Conservation (phyloP, 805 yeast species). For the Candida orba region DNA sequence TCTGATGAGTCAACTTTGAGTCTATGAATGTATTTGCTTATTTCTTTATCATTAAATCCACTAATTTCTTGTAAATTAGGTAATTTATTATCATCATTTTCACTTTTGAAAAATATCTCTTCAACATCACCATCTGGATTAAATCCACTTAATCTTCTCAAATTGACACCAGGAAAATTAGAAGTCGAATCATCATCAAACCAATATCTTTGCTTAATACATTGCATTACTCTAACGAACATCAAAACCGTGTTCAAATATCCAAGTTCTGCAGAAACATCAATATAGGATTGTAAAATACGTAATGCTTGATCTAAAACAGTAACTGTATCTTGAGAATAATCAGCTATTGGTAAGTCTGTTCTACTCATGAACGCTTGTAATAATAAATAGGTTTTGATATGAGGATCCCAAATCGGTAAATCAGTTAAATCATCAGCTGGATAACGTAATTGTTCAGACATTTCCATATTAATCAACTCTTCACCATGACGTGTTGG, state of each 20-base stretch:
- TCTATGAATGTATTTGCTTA: constrained; percentile 25
- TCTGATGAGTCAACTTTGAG: constrained; percentile 36
- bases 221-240: constrained; percentile 67
- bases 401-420: constrained; percentile 67
- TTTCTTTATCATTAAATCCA: constrained; percentile 30
- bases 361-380: constrained; percentile 84
- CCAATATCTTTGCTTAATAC: constrained; percentile 87
- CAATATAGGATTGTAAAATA: constrained; percentile 87
- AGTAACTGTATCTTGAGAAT: constrained; percentile 86
- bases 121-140: constrained; percentile 15
- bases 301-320: constrained; percentile 93
- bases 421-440: constrained; percentile 75
- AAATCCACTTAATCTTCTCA: constrained; percentile 15
- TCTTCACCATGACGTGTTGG: constrained; percentile 54
- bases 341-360: constrained; percentile 91
- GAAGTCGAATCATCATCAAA: constrained; percentile 66
- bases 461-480: constrained; percentile 82
- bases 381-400: constrained; percentile 75
- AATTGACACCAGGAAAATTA: constrained; percentile 19
- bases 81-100: neutral
- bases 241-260: constrained; percentile 52
- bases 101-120: constrained; percentile 6
- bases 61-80: constrained; percentile 12
- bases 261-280: constrained; percentile 81
- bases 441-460: constrained; percentile 47